Conservation (phyloP, 2,329 filamentous ascomycete species). For the Fusarium sublunatum region DNA sequence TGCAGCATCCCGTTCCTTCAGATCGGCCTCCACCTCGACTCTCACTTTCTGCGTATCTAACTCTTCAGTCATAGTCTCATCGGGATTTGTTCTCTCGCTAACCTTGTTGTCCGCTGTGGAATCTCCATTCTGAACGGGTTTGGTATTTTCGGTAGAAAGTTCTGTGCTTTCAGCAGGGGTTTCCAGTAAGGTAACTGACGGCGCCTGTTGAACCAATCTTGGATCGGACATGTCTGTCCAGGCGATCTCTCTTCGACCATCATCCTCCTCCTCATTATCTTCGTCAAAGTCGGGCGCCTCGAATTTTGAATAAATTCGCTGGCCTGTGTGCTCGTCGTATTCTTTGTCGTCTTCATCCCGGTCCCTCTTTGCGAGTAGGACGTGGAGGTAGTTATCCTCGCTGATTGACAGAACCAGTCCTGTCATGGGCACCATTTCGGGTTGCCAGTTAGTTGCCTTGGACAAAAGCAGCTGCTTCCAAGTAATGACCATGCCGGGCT, state of each 20-base stretch:
- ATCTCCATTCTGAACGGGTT: constrained; percentile 20
- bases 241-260: constrained; percentile 69
- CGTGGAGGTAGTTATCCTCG: constrained; percentile 63
- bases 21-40: constrained; percentile 40
- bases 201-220: constrained; percentile 65
- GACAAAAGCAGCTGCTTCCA: constrained; percentile 75
- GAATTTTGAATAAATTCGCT: constrained; percentile 80
- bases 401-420: constrained; percentile 70
- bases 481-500: constrained; percentile 72
- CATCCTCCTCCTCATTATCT: constrained; percentile 67
- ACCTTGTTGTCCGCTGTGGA: constrained; percentile 41
- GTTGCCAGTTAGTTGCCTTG: constrained; percentile 72
- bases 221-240: constrained; percentile 75
- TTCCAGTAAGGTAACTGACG: constrained; percentile 44
- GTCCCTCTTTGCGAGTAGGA: constrained; percentile 78
- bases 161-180: constrained; percentile 41
- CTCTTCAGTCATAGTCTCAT: constrained; percentile 42
- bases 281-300: constrained; percentile 75
- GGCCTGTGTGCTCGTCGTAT: constrained; percentile 74
- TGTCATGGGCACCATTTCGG: constrained; percentile 71
- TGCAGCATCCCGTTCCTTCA: constrained; percentile 31
- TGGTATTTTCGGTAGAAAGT: constrained; percentile 37
- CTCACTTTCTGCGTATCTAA: constrained; percentile 49
- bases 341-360: constrained; percentile 66
- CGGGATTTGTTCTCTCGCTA: constrained; percentile 39